Percentiles rank a stretch among this genome's conserved stretches.
phyloP scores from a whole-genome alignment of 1,284 basidiomycete genomes.

The Fomitopsis pinicola region DNA sequence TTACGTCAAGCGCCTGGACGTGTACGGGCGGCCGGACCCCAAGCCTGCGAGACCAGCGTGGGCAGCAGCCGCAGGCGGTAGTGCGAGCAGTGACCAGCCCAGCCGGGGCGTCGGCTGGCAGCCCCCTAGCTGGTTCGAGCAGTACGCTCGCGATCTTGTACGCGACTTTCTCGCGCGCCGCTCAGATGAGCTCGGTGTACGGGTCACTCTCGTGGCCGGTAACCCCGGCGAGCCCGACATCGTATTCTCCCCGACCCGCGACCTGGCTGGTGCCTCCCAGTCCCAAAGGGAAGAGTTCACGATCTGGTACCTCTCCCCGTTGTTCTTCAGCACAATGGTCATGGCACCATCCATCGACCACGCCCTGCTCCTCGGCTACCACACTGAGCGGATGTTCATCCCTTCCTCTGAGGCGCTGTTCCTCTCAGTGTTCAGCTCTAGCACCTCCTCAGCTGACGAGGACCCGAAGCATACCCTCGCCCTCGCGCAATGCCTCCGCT shows the following conservation, averaged over 20 bases:
- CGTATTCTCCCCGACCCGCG: slow-evolving; percentile 19
- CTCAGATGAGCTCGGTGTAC: slow-evolving; percentile 29
- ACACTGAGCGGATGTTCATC: slow-evolving; percentile 10
- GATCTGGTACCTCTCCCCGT: slow-evolving; percentile 48
- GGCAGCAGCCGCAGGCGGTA: not conserved
- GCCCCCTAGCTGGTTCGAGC: slow-evolving; percentile 35
- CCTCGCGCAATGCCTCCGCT: slow-evolving; percentile 14
- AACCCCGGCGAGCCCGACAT: slow-evolving; percentile 26
- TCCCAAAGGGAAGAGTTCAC: slow-evolving; percentile 22
- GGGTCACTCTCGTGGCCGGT: slow-evolving; percentile 36
- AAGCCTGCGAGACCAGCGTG: slow-evolving; percentile 26
- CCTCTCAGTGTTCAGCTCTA: slow-evolving; percentile 1
- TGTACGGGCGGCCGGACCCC: slow-evolving; percentile 66
- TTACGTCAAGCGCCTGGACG: slow-evolving; percentile 55
- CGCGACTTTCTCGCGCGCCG: slow-evolving; percentile 32
- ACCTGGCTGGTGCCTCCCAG: not conserved
- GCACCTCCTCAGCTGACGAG: not conserved
- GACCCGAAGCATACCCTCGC: not conserved
- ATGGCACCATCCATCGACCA: slow-evolving; percentile 29
- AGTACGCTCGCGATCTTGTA: slow-evolving; percentile 33
- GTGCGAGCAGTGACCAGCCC: not conserved
- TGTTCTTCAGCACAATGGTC: slow-evolving; percentile 51
- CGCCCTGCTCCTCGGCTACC: slow-evolving; percentile 10
- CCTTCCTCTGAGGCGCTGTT: slow-evolving; percentile 12
- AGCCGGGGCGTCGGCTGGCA: slow-evolving; percentile 47